Evolutionary conservation across 331 rosid genomes (phyloP).

Genomic region (Acacia concinna): DNA sequence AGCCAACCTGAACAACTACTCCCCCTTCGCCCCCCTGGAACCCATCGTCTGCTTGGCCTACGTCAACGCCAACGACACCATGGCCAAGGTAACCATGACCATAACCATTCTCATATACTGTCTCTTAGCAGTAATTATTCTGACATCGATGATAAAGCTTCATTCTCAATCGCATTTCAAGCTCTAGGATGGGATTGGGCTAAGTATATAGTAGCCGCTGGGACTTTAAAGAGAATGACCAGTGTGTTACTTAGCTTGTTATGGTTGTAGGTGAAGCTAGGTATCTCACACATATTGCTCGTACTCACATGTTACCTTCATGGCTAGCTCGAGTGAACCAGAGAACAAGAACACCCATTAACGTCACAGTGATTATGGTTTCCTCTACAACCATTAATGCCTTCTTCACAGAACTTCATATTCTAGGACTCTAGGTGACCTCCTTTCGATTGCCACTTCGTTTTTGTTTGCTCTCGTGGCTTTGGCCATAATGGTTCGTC

Average conservation of each 20-base stretch:
- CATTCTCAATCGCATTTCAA: constrained; percentile 47
- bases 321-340: constrained; percentile 47
- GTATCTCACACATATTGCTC: constrained; percentile 61
- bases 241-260: constrained; percentile 52
- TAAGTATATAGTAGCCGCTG: constrained; percentile 55
- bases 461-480: constrained; percentile 57
- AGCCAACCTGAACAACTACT: constrained; percentile 35
- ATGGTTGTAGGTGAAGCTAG: constrained; percentile 59
- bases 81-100: constrained; percentile 55
- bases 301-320: constrained; percentile 49
- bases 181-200: constrained; percentile 59
- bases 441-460: constrained; percentile 55
- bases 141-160: constrained; percentile 46
- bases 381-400: constrained; percentile 50
- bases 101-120: constrained; percentile 37
- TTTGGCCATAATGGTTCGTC: constrained; percentile 45
- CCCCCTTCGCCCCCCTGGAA: constrained; percentile 40
- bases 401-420: constrained; percentile 51
- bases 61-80: constrained; percentile 50
- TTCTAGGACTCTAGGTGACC: constrained; percentile 51
- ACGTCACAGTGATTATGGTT: constrained; percentile 48
- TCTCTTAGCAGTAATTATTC: constrained; percentile 36
- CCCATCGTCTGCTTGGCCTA: constrained; percentile 51
- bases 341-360: constrained; percentile 48
- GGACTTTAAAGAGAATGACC: constrained; percentile 59